These are phyloP conservation scores for Trichoderma arundinaceum DNA, from an alignment of 2,329 filamentous ascomycete genomes.

Conservation along the genomic window DNA sequence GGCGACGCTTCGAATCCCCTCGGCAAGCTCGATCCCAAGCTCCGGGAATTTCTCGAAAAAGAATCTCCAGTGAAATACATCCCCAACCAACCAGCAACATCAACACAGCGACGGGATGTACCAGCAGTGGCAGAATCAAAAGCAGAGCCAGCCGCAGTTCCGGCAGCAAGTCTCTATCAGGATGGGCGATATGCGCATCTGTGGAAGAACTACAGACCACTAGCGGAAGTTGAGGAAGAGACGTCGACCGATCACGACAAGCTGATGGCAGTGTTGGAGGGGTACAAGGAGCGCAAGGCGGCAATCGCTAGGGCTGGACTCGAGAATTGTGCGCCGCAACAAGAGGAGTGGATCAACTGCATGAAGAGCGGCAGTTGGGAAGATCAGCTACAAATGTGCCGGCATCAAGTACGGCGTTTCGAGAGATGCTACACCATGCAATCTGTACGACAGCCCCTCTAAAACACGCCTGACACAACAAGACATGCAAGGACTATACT, in stretches of 20 bases:
- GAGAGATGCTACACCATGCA: slow-evolving; percentile 91
- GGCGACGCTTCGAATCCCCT: slow-evolving; percentile 60
- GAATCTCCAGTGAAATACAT: slow-evolving; percentile 77
- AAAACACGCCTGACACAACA: not conserved
- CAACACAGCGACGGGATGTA: slow-evolving; percentile 31
- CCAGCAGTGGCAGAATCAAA: slow-evolving; percentile 35
- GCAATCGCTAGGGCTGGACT: slow-evolving; percentile 80
- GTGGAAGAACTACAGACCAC: slow-evolving; percentile 88
- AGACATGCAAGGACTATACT: not conserved
- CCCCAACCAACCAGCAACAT: slow-evolving; percentile 37
- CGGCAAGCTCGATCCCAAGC: slow-evolving; percentile 77
- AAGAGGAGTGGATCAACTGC: slow-evolving; percentile 82
- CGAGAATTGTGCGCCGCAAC: slow-evolving; percentile 91
- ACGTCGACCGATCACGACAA: slow-evolving; percentile 79
- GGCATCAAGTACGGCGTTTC: slow-evolving; percentile 75
- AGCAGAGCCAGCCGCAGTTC: slow-evolving; percentile 45
- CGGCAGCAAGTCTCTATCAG: slow-evolving; percentile 59
- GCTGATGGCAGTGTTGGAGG: slow-evolving; percentile 78
- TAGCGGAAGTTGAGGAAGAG: slow-evolving; percentile 69
- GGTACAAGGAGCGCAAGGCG: slow-evolving; percentile 80
- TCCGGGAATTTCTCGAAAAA: slow-evolving; percentile 83
- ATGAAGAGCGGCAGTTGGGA: slow-evolving; percentile 73
- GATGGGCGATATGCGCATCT: slow-evolving; percentile 78
- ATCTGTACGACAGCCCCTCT: slow-evolving; percentile 58
- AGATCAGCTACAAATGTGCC: slow-evolving; percentile 79